Base-by-base conservation (phyloP, 306 rosid genomes). In the Cucurbita moschata region DNA sequence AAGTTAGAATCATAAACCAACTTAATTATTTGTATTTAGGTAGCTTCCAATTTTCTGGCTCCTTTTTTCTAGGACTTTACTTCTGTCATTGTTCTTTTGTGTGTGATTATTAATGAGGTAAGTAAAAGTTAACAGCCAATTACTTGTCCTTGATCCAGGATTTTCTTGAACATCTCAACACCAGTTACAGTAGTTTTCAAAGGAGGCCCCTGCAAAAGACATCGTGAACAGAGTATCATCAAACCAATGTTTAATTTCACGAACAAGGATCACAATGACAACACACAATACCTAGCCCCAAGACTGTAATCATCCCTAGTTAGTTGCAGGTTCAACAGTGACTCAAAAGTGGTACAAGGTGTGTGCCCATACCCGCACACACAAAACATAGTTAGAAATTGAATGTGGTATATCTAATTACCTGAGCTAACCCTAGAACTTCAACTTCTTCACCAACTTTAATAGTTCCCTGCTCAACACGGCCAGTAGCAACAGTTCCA, bases 141-240 rank as follows among this genome's bases (percentile, higher is more conserved):
- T 86, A 89, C 99, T 76, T 95, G 91, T 69, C 99, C 99, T 71
- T 84, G 91, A 77, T 95, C 99, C 86, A 95, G 84, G 72, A 89
- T 91, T 88, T 95, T 95, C 87, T 95, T 95, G 83, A 95, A 95
- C 99, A 95, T 95, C 89, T 95, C 99, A 78, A 95, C 99, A 77
- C 99, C 97, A 52, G 99, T 95, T 66, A 95, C 97, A 16, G 90
- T 86, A 62, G 96, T 86, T 88, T 95, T 95, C 55, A 86, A 44
- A 80, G 97, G 95, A 73, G 90, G 87, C 12, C 91, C 88, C 96
- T 89, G 82, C 77, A 80, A 53, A 50, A 76, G 10, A 82, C 77
- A 79, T 21, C 11, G 51, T 49, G 50, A 38, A 40, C 72, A 82
- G 47, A 83, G 77, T 52, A 76, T 50, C 35, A 58, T 50, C 47